Percentiles rank a stretch among this genome's conserved stretches.
Conservation (phyloP, 108 stramenopile species). For the Seminavis robusta region DNA sequence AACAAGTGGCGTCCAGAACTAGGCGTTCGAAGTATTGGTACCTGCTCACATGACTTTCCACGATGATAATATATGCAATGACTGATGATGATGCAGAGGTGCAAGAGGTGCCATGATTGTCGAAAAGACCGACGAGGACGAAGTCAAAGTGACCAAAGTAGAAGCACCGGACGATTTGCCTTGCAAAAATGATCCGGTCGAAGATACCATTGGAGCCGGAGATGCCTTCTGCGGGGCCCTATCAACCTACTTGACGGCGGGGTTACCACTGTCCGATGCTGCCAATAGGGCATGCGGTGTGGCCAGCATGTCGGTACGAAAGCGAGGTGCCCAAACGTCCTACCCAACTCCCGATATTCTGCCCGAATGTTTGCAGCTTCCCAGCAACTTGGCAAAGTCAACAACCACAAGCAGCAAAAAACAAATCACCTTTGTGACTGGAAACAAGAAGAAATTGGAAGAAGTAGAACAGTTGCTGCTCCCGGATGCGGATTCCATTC, state of each 20-base stretch:
- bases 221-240: slow-evolving; percentile 85
- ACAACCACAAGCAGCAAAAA: not conserved
- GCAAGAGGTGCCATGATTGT: slow-evolving; percentile 81
- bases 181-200: slow-evolving; percentile 53
- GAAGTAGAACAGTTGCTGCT: slow-evolving; percentile 84
- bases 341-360: slow-evolving; percentile 65
- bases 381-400: not conserved
- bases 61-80: no score
- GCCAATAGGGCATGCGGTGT: slow-evolving; percentile 75
- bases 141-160: slow-evolving; percentile 23
- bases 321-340: slow-evolving; percentile 70
- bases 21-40: no score
- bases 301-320: slow-evolving; percentile 81
- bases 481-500: slow-evolving; percentile 29
- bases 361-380: slow-evolving; percentile 53
- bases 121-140: slow-evolving; percentile 27
- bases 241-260: slow-evolving; percentile 60
- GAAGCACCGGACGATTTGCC: slow-evolving; percentile 62
- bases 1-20: no score
- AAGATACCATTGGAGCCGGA: slow-evolving; percentile 85
- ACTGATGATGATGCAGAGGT: no score
- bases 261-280: slow-evolving; percentile 43
- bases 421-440: slow-evolving; percentile 94
- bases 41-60: no score
- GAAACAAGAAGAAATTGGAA: slow-evolving; percentile 97